Base-by-base conservation (phyloP, 73 alveolate genomes). In the Stentor roeselii region DNA sequence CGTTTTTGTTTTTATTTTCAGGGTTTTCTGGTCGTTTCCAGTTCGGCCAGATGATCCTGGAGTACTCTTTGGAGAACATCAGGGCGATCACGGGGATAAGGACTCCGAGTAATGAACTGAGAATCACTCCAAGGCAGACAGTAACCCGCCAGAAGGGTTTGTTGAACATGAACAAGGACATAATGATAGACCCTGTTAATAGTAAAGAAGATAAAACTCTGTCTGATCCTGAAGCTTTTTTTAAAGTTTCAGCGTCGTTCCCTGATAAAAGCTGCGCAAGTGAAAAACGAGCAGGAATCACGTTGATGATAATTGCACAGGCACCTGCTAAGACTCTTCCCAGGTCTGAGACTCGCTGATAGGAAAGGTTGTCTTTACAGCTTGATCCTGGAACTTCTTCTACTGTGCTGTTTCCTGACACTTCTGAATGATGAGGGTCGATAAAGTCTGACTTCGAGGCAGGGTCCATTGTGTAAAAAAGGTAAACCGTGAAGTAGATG, bases 211-310 rank as follows among this genome's bases (percentile, higher is more conserved):
- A 50, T 21, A 50, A 50, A 21, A 50, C 30, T 50, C 21, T 50
- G 67, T 50, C 67, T 50, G 67, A 50, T 50, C 67, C 67, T 50
- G 67, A 50, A 50, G 67, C 67, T 50, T 50, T 50, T 50, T 50
- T 50, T 21, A 50, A 11, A 11, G 67, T 50, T 11, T 50, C 67
- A 50, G 67, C 67, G 67, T 50, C 67, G 67, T 50, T 50, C 6
- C 67, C 67, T 11, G 67, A 6, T 11, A 50, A 21, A 50, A 50
- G 21, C 67, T 50, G 67, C 6, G 67, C 67, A 50, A 50, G 67
- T 6, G 67, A 6, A 50, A 50, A 50, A 11, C 67, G 6, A 50
- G 67, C 67, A 50, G 67, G 67, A 21, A 50, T 50, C 30, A 50
- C 67, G 21, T 50, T 50, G 21, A 50, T 21, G 21, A 50, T 50